Percentiles rank a stretch among this genome's conserved stretches.
Conservation (phyloP, 139 green algal species). For the Micractinium sp. region DNA sequence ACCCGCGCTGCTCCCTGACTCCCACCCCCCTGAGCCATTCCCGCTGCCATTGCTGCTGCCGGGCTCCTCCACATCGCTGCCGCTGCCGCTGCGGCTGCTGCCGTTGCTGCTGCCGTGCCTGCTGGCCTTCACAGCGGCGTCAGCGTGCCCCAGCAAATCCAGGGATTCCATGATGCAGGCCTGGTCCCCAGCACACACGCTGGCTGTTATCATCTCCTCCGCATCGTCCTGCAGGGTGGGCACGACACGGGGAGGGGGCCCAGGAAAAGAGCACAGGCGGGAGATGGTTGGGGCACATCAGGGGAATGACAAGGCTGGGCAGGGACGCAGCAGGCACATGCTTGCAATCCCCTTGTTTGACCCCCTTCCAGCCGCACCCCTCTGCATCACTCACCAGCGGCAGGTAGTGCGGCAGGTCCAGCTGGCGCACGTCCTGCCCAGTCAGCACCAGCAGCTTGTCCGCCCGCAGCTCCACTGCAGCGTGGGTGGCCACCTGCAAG, state of each 20-base stretch:
- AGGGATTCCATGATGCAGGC: slow-evolving; percentile 7
- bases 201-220: slow-evolving; percentile 40
- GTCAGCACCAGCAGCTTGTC: slow-evolving; percentile 96
- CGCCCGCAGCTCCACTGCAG: slow-evolving; percentile 76
- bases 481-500: slow-evolving; percentile 55
- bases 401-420: slow-evolving; percentile 80
- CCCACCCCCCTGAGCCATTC: neutral
- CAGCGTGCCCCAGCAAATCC: slow-evolving; percentile 10
- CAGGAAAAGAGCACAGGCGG: too few species aligned
- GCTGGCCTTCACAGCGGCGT: neutral
- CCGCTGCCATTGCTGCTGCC: neutral
- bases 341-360: too few species aligned
- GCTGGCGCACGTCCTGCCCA: slow-evolving; percentile 61
- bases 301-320: too few species aligned
- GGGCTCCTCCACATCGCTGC: neutral
- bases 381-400: slow-evolving; percentile 54
- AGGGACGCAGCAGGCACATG: too few species aligned
- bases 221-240: slow-evolving; percentile 49
- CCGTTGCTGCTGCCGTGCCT: neutral
- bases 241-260: too few species aligned
- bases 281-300: too few species aligned
- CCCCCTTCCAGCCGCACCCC: too few species aligned
- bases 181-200: slow-evolving; percentile 16
- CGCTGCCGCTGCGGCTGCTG: neutral
- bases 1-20: neutral